These are phyloP conservation scores for Diaporthe vexans DNA, from an alignment of 2,329 filamentous ascomycete genomes.

Conservation along the genomic window DNA sequence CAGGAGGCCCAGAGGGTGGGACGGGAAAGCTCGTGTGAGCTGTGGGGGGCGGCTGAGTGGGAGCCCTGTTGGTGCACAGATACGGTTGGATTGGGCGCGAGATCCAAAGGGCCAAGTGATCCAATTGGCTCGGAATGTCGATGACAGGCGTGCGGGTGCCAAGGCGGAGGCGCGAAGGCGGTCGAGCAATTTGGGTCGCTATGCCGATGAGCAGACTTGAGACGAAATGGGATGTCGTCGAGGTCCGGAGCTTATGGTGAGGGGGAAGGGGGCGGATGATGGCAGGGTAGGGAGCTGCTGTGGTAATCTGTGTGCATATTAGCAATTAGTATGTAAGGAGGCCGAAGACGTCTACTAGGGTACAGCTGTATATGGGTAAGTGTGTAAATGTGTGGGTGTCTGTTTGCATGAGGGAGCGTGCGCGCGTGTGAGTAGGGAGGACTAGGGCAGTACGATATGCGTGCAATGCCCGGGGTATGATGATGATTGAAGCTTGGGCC, in stretches of 20 bases:
- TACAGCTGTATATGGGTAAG: background rate
- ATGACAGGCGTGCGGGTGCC: slow-evolving; percentile 33
- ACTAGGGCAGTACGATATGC: background rate
- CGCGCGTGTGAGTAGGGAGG: background rate
- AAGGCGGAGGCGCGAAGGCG: slow-evolving; percentile 10
- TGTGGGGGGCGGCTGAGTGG: slow-evolving; percentile 12
- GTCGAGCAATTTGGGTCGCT: slow-evolving; percentile 13
- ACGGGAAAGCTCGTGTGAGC: background rate
- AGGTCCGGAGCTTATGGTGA: slow-evolving; percentile 8
- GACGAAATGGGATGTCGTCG: slow-evolving; percentile 25
- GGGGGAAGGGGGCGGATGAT: background rate
- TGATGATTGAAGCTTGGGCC: slow-evolving; percentile 12
- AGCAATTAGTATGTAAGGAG: background rate
- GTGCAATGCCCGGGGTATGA: background rate
- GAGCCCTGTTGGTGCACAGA: slow-evolving; percentile 1
- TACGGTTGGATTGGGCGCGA: slow-evolving; percentile 18
- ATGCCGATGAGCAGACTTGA: slow-evolving; percentile 20
- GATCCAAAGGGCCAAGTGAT: slow-evolving; percentile 8
- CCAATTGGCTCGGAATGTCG: slow-evolving; percentile 13
- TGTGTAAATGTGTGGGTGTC: background rate
- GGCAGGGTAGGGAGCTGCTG: slow-evolving; percentile 18
- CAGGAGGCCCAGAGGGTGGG: slow-evolving; percentile 14
- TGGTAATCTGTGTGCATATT: slow-evolving; percentile 29
- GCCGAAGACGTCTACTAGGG: background rate
- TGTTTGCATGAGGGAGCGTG: background rate